A percentile compares a stretch with the other conserved stretches of the same genome.
Conservation (phyloP, 2,329 filamentous ascomycete species). For the Ceratocystis smalleyi region DNA sequence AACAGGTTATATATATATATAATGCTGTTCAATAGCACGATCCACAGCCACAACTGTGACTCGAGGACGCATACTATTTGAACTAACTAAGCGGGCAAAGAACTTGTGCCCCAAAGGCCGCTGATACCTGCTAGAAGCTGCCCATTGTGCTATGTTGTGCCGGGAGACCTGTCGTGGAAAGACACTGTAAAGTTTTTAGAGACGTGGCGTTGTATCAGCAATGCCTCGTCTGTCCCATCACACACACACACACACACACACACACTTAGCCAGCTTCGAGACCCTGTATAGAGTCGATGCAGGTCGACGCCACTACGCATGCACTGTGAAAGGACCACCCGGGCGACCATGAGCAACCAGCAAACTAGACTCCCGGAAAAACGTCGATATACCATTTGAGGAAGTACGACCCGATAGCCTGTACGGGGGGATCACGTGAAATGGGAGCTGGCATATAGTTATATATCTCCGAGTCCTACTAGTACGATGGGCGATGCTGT, state of each 20-base stretch:
- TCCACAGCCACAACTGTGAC: neutral
- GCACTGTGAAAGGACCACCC: neutral
- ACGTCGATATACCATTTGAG: neutral
- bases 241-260: neutral
- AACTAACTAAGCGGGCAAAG: neutral
- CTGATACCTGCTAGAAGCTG: neutral
- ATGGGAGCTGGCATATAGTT: neutral
- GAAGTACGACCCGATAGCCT: neutral
- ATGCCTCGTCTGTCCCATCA: neutral
- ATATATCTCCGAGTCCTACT: neutral
- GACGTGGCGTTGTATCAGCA: neutral
- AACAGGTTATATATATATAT: neutral
- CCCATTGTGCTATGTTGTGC: neutral
- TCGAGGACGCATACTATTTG: neutral
- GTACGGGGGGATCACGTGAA: neutral
- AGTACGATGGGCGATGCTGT: neutral
- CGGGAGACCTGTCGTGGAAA: neutral
- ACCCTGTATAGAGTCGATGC: neutral
- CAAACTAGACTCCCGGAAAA: neutral
- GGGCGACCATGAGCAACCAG: no score
- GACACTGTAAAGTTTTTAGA: neutral
- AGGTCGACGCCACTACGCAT: neutral
- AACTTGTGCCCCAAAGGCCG: neutral
- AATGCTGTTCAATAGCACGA: neutral
- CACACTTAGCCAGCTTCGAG: neutral